Evolutionary conservation across 2,329 filamentous ascomycete species (phyloP).

Genomic region (Plectosphaerella cucumerina): DNA sequence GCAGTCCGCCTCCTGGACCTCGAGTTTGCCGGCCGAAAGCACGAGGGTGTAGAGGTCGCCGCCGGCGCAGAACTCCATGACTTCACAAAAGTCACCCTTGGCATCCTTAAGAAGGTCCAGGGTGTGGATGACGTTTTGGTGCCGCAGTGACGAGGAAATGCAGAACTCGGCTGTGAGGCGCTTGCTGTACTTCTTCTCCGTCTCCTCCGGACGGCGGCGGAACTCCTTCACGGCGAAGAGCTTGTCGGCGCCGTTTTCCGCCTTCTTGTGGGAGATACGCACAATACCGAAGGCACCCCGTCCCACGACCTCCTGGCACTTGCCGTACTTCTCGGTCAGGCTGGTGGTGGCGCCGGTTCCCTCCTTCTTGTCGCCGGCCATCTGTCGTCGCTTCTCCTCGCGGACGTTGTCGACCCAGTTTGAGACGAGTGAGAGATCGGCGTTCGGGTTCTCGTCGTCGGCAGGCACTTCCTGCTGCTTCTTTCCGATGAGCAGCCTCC

Average conservation of each 20-base stretch:
- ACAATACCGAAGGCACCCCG: conserved; percentile 97
- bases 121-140: conserved; percentile 97
- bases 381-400: conserved; percentile 69
- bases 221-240: conserved; percentile 98
- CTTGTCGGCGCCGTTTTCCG: conserved; percentile 81
- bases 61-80: conserved; percentile 98
- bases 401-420: conserved; percentile 94
- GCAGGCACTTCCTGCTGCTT: conserved; percentile 61
- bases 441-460: conserved; percentile 44
- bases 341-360: conserved; percentile 72
- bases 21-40: conserved; percentile 84
- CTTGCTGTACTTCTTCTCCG: conserved; percentile 96
- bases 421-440: conserved; percentile 87
- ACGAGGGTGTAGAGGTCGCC: conserved; percentile 94
- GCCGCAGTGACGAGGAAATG: conserved; percentile 92
- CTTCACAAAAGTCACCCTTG: conserved; percentile 97
- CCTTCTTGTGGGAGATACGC: conserved; percentile 92
- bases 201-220: conserved; percentile 87
- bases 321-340: conserved; percentile 94
- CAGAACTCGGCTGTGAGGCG: conserved; percentile 96
- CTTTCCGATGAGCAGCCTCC: conserved; percentile 80
- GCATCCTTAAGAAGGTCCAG: conserved; percentile 92
- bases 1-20: conserved; percentile 90
- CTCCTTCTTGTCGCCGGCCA: conserved; percentile 71
- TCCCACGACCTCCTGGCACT: conserved; percentile 95